A percentile compares a stretch with the other conserved stretches of the same genome.
phyloP scores from a whole-genome alignment of 1,284 basidiomycete species.

The Flammula alnicola region DNA sequence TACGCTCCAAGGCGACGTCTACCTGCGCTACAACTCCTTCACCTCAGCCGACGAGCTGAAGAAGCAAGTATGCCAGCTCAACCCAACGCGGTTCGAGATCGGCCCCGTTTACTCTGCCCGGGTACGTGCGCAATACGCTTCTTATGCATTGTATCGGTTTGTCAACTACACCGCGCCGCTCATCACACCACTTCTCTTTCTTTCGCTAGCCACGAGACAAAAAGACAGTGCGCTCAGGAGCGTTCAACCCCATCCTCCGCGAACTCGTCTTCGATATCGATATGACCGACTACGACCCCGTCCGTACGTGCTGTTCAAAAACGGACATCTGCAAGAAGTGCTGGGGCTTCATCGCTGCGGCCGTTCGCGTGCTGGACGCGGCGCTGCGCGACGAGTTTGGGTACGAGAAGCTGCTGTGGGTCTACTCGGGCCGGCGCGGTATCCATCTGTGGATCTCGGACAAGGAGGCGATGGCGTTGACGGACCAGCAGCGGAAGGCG shows the following conservation, averaged over 20 bases:
- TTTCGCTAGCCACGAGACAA: constrained; percentile 83
- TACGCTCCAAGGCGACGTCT: constrained; percentile 90
- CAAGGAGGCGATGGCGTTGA: constrained; percentile 83
- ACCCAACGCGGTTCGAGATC: constrained; percentile 95
- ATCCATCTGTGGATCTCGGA: constrained; percentile 99
- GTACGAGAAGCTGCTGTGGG: constrained; percentile 87
- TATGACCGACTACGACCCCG: constrained; percentile 98
- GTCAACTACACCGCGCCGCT: constrained; percentile 4
- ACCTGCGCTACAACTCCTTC: constrained; percentile 96
- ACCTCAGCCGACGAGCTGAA: constrained; percentile 87
- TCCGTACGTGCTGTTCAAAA: constrained; percentile 94
- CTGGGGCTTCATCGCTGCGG: constrained; percentile 94
- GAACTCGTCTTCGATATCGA: constrained; percentile 99
- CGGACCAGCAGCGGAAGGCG: constrained; percentile 89
- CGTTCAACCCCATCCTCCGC: constrained; percentile 80
- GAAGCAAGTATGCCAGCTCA: constrained; percentile 83
- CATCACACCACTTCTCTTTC: constrained; percentile 1
- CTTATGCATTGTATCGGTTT: constrained; percentile 1
- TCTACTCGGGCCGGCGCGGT: constrained; percentile 97
- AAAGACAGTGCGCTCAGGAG: constrained; percentile 80
- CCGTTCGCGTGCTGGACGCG: constrained; percentile 87
- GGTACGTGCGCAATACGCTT: constrained; percentile 56
- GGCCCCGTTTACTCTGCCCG: constrained; percentile 92
- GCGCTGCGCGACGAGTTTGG: constrained; percentile 88
- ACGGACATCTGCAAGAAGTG: constrained; percentile 93